Conservation (phyloP, 805 yeast genomes). For the Cyberlindnera xylosilytica region DNA sequence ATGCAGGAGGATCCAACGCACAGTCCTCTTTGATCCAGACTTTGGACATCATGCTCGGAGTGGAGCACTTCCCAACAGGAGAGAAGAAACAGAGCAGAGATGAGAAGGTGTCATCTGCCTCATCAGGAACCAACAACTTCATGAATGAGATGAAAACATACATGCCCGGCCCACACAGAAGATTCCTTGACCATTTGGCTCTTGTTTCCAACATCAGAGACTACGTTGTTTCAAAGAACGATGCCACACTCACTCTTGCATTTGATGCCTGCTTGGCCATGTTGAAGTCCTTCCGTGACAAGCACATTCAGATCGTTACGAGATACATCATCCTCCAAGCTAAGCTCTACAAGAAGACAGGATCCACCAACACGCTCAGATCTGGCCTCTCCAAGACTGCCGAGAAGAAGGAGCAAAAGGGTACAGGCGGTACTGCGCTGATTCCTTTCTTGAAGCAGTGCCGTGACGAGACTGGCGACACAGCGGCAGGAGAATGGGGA, state of each 20-base stretch:
- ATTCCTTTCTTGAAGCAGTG: constrained; percentile 93
- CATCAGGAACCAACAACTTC: constrained; percentile 43
- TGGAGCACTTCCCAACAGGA: constrained; percentile 80
- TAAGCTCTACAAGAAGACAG: constrained; percentile 47
- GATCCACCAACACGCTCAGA: constrained; percentile 56
- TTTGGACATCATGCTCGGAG: constrained; percentile 70
- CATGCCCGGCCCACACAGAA: constrained; percentile 86
- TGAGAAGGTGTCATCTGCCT: constrained; percentile 23
- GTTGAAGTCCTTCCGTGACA: constrained; percentile 85
- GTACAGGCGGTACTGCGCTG: constrained; percentile 93
- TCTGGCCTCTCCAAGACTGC: constrained; percentile 55
- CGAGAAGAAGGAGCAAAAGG: constrained; percentile 56
- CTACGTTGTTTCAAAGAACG: constrained; percentile 48
- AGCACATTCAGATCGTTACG: constrained; percentile 90
- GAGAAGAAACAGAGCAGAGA: constrained; percentile 33
- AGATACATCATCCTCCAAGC: constrained; percentile 84
- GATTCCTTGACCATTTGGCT: constrained; percentile 63
- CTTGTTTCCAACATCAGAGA: constrained; percentile 58
- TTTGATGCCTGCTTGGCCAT: constrained; percentile 89
- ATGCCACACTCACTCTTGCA: constrained; percentile 60
- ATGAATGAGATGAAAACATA: constrained; percentile 81
- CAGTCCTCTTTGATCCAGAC: constrained; percentile 89
- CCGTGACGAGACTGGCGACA: constrained; percentile 91
- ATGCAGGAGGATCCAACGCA: constrained; percentile 92
- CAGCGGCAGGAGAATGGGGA: constrained; percentile 94